Evolutionary conservation across 163 green algal species (phyloP), one percentile per base, ranked within the genome.

Genomic region (Coccomyxa subellipsoidea): DNA sequence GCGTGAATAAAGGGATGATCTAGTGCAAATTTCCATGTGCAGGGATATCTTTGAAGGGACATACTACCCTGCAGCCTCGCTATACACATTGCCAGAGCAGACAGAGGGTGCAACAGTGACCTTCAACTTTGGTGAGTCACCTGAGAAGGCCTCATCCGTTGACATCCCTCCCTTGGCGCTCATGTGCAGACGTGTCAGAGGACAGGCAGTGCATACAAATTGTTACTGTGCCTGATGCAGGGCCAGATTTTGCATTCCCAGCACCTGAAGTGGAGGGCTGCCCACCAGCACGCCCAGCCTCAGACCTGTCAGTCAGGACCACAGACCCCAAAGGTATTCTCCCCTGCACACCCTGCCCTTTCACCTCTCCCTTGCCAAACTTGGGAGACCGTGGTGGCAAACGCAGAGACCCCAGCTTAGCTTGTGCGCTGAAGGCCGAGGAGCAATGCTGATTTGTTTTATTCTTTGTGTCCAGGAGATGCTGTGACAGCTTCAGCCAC

Each of bases 111-210:
- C 90, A 1, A 91, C 80, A 0, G 89, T 95, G 25, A 78, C 54
- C 0, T 83, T 95, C 71, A 98, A 98, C 84, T 97, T 98, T 92
- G 93, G 94, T 87, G 39, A 21, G 76, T 5, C n/a, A n/a, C n/a
- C n/a, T n/a, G n/a, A n/a, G n/a, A n/a, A n/a, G n/a, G n/a, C n/a
- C n/a, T n/a, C n/a, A n/a, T n/a, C n/a, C n/a, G n/a, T n/a, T n/a
- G n/a, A n/a, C n/a, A n/a, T n/a, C n/a, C n/a, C n/a, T n/a, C n/a
- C n/a, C n/a, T n/a, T n/a, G n/a, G n/a, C n/a, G n/a, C n/a, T n/a
- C n/a, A n/a, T n/a, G n/a, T n/a, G n/a, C n/a, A n/a, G n/a, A n/a
- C n/a, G n/a, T 18, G 37, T 36, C 12, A 21, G 9, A 29, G 71
- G 9, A 8, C 66, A 75, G 23, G 7, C 66, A 15, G 18, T 75